phyloP scores from a whole-genome alignment of 2,329 filamentous ascomycete genomes.

The Aspergillus amoenus region DNA sequence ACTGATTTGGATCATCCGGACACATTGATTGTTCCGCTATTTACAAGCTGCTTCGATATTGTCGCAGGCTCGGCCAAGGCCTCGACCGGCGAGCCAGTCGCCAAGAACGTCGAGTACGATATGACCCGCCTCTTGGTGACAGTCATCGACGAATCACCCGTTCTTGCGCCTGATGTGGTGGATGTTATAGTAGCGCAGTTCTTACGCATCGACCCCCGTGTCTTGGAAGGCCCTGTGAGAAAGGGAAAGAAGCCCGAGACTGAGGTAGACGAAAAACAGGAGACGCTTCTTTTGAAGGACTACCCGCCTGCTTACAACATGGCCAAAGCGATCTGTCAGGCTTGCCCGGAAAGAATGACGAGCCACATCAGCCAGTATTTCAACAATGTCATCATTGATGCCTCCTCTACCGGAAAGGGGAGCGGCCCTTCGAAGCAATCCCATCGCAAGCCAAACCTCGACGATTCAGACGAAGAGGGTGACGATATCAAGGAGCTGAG shows the following conservation, averaged over 20 bases:
- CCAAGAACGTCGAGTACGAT: slow-evolving; percentile 90
- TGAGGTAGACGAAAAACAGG: slow-evolving; percentile 71
- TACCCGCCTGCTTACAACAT: slow-evolving; percentile 93
- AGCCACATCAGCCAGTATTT: slow-evolving; percentile 95
- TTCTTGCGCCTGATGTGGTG: slow-evolving; percentile 76
- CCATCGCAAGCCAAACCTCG: slow-evolving; percentile 51
- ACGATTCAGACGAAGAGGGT: slow-evolving; percentile 68
- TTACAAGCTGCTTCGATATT: slow-evolving; percentile 88
- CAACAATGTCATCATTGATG: slow-evolving; percentile 91
- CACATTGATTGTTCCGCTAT: slow-evolving; percentile 74
- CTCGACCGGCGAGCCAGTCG: slow-evolving; percentile 74
- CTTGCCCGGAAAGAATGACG: slow-evolving; percentile 89
- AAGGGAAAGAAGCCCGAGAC: slow-evolving; percentile 54
- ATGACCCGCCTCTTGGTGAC: slow-evolving; percentile 83
- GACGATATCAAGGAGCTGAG: slow-evolving; percentile 82
- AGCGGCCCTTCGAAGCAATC: slow-evolving; percentile 50
- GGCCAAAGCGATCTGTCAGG: slow-evolving; percentile 91
- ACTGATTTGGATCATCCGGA: slow-evolving; percentile 84
- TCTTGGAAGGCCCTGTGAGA: slow-evolving; percentile 53
- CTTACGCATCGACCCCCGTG: slow-evolving; percentile 74
- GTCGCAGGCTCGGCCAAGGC: slow-evolving; percentile 75
- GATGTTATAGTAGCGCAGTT: slow-evolving; percentile 97
- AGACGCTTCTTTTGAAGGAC: slow-evolving; percentile 79
- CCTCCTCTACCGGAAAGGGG: slow-evolving; percentile 61
- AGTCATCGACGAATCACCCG: slow-evolving; percentile 80